A percentile compares a stretch with the other conserved stretches of the same genome.
Evolutionary conservation across 176 grass and related monocot genomes (phyloP).

Genomic region (Alopecurus myosuroides): DNA sequence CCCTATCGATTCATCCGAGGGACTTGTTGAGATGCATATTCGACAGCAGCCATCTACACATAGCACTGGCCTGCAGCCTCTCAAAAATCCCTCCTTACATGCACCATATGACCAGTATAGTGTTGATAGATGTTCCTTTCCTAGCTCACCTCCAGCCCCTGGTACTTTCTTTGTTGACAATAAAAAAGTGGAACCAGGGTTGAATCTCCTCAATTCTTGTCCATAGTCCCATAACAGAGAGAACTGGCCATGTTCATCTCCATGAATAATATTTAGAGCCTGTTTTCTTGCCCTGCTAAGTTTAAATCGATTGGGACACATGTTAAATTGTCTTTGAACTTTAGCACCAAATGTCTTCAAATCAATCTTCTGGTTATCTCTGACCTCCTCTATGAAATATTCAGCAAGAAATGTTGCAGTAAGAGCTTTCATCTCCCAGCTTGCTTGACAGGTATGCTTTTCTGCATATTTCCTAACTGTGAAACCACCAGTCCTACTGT

Average conservation of each 20-base stretch:
- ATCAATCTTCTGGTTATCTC: neutral
- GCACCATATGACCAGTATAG: neutral
- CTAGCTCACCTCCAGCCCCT: neutral
- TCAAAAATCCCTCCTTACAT: neutral
- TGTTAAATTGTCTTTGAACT: neutral
- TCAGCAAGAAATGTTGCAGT: neutral
- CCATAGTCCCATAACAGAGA: neutral
- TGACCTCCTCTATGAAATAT: neutral
- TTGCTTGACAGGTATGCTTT: neutral
- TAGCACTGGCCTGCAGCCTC: neutral
- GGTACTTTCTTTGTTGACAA: neutral
- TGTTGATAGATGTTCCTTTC: neutral
- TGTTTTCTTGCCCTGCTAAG: neutral
- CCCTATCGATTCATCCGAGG: no score
- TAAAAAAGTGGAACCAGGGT: neutral
- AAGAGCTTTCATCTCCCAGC: neutral
- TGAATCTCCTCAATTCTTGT: neutral
- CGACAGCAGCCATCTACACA: neutral
- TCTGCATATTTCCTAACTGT: neutral
- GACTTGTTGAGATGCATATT: no score
- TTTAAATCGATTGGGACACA: neutral
- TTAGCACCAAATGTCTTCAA: neutral
- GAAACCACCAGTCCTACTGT: neutral
- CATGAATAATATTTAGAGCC: neutral
- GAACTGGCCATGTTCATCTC: neutral